Conservation (phyloP, 306 rosid species). For the Parietaria judaica region DNA sequence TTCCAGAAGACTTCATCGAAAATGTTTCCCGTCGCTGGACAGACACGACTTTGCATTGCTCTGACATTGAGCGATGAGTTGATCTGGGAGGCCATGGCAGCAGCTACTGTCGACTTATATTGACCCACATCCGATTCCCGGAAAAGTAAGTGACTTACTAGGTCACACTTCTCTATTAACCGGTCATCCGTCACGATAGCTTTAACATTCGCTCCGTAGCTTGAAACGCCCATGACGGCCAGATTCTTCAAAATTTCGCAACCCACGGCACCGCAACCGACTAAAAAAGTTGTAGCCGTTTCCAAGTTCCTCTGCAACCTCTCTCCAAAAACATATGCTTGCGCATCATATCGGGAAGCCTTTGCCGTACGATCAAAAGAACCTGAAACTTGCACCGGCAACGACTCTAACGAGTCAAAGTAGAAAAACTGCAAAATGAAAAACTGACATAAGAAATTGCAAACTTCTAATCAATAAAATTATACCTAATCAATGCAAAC, state of each 20-base stretch:
- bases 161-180: conserved; percentile 93
- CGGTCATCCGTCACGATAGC: conserved; percentile 68
- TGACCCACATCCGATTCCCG: conserved; percentile 99
- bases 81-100: conserved; percentile 60
- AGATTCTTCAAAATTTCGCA: conserved; percentile 85
- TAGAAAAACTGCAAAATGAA: conserved; percentile 62
- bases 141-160: conserved; percentile 91
- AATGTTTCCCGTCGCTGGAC: conserved; percentile 70
- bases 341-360: conserved; percentile 88
- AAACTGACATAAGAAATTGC: not conserved
- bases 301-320: conserved; percentile 84
- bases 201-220: conserved; percentile 58
- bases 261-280: conserved; percentile 94
- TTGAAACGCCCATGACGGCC: conserved; percentile 92
- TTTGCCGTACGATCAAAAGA: conserved; percentile 63
- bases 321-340: conserved; percentile 87
- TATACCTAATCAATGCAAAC: too few relatives aligned
- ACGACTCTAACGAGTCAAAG: conserved; percentile 89
- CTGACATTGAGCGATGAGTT: conserved; percentile 50
- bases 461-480: not conserved
- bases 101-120: conserved; percentile 90
- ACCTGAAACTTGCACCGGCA: conserved; percentile 70
- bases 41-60: conserved; percentile 74
- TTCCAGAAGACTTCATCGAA: conserved; percentile 72
- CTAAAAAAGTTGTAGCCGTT: conserved; percentile 65